Evolutionary conservation across 805 yeast species (phyloP), one percentile per base, ranked within the genome.

Genomic region (Candida koratica): DNA sequence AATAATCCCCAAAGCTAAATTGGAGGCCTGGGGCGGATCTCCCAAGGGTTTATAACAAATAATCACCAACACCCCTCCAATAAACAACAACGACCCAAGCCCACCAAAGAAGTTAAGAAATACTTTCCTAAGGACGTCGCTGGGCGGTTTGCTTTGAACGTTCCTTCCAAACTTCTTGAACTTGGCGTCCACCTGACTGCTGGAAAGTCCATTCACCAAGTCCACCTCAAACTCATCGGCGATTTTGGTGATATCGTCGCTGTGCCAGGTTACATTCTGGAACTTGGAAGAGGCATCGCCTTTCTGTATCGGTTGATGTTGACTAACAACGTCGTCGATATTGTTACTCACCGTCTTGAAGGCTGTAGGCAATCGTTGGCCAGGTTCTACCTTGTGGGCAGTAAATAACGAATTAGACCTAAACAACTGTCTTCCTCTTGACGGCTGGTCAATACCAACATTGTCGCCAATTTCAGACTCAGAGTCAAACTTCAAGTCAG

Each of bases 1-100:
- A 11, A 69, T 55, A 28, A 67, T 50, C 26, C 73, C 75, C 25
- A 69, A 56, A 14, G 60, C 64, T 37, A 71, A 52, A 47, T 71
- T 71, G 2, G 75, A 60, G 10, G 54, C 39, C 1, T 65, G 62
- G 4, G 72, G 73, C 14, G 77, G 76, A 25, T 67, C 49, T 9
- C 75, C 73, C 31, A 71, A 53, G 4, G 76, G 75, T 39, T 67
- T 69, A 71, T 74, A 72, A 20, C 64, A 52, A 19, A 71, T 46
- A 31, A 63, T 53, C 44, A 67, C 66, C 16, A 72, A 55, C 7
- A 69, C 47, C 35, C 70, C 74, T 40, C 67, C 71, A 28, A 55
- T 46, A 34, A 68, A 47, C 24, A 71, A 53, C 28, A 71, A 52
- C 1, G 58, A 41, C 19, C 77, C 74, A 51, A 71, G 71, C 5